phyloP scores from a whole-genome alignment of 2,329 filamentous ascomycete genomes.

The Trichoderma asperellum region DNA sequence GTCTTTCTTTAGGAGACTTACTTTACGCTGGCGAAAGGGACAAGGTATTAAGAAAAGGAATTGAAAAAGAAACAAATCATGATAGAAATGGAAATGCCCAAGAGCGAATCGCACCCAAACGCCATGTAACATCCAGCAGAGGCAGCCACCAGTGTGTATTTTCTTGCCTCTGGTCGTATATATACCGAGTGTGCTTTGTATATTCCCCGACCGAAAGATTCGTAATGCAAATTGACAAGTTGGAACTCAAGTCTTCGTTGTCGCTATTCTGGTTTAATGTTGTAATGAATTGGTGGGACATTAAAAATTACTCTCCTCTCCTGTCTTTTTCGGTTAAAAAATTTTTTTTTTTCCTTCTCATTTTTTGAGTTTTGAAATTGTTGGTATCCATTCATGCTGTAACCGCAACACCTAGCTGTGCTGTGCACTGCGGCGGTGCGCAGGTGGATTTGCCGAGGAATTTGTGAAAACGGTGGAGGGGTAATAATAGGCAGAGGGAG shows the following conservation, averaged over 20 bases:
- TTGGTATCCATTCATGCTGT: slow-evolving; percentile 7
- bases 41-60: neutral
- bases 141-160: slow-evolving; percentile 11
- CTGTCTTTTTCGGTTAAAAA: neutral
- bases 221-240: neutral
- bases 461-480: slow-evolving; percentile 1
- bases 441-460: slow-evolving; percentile 5
- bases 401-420: neutral
- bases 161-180: slow-evolving; percentile 9
- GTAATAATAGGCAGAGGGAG: neutral
- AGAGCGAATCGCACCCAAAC: slow-evolving; percentile 22
- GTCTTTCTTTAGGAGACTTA: neutral
- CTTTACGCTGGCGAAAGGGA: neutral
- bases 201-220: neutral
- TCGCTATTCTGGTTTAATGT: neutral
- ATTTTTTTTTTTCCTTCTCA: neutral
- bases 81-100: neutral
- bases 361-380: neutral
- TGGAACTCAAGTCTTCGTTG: slow-evolving; percentile 6
- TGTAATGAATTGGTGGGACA: neutral
- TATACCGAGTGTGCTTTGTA: slow-evolving; percentile 15
- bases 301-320: slow-evolving; percentile 18
- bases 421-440: neutral
- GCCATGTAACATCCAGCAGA: slow-evolving; percentile 13
- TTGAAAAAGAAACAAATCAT: neutral